Base-by-base conservation (phyloP, 345 rosid species). In the Arabidopsis suecica region DNA sequence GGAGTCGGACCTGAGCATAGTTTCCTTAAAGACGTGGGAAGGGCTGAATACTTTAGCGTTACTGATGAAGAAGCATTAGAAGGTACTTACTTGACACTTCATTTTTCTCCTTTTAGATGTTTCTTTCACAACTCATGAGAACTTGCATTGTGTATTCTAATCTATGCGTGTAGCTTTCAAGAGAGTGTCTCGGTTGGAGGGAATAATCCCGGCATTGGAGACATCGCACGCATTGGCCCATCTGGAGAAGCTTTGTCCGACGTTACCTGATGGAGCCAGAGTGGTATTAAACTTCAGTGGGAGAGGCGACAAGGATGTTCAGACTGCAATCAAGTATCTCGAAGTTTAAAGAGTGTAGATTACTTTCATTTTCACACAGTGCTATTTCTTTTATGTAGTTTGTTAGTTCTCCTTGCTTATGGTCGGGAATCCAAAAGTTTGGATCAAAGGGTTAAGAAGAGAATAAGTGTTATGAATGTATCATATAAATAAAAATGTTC, bases 1-100 rank as follows among this genome's bases (percentile, higher is more conserved):
- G 97, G 97, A 82, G 98, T 94, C 64, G 98, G 98, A 82, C 98
- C 98, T 4, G 98, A 94, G 85, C 98, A 94, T 66, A 90, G 97
- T 81, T 94, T 91, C 75, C 80, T 94, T 80, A 94, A 94, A 81
- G 98, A 94, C 60, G 72, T 47, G 62, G 93, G 92, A 13, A 88
- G 97, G 18, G 97, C 96, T 40, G 96, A 91, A 66, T 94, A 94
- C 82, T 76, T 88, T 9, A 80, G 86, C 33, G 86, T 90, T 56
- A 94, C 97, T 1, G 98, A 94, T 86, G 92, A 83, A 50, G 97
- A 91, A 80, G 98, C 98, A 34, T 74, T 94, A 73, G 90, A 91
- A 82, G 98, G 98, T 94, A 84, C 36, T 18, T 48, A 12, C 16
- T 13, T 1, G 2, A 2, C 23, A 7, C 18, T 28, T 42, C 32